These are phyloP conservation scores for Solanum paucissectum DNA, from an alignment of 257 asterid species.

Conservation along the genomic window DNA sequence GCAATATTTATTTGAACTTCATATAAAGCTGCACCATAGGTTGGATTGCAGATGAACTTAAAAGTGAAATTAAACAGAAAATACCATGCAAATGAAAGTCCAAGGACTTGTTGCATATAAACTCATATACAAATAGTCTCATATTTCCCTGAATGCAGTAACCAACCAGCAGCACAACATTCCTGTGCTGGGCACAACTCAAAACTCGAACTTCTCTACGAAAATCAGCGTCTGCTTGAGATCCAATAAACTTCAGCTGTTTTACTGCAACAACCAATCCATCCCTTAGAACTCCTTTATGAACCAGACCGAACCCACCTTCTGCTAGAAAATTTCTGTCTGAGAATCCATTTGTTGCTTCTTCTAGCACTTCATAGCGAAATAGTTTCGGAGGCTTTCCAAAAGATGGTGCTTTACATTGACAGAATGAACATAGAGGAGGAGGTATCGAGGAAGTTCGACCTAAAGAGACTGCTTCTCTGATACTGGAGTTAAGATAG, in stretches of 20 bases:
- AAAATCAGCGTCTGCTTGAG: conserved; percentile 72
- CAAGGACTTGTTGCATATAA: conserved; percentile 71
- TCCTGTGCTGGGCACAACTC: conserved; percentile 93
- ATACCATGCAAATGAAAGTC: conserved; percentile 81
- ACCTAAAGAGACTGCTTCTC: conserved; percentile 64
- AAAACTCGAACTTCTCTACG: conserved; percentile 68
- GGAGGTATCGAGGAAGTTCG: conserved; percentile 60
- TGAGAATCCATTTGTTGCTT: conserved; percentile 70
- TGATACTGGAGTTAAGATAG: conserved; percentile 40
- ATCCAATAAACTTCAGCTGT: conserved; percentile 51
- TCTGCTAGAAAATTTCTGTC: conserved; percentile 49
- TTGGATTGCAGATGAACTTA: not conserved
- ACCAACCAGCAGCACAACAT: conserved; percentile 79
- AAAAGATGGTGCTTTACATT: conserved; percentile 64
- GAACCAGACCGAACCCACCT: conserved; percentile 69
- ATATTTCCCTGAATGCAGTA: conserved; percentile 55
- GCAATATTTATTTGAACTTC: conserved; percentile 4
- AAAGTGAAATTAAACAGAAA: not conserved
- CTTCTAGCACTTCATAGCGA: conserved; percentile 51
- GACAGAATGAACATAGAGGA: conserved; percentile 72
- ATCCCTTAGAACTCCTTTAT: conserved; percentile 61
- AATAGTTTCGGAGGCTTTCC: conserved; percentile 82
- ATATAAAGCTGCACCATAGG: not conserved
- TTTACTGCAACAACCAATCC: conserved; percentile 67
- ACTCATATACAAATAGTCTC: conserved; percentile 78